Base-by-base conservation (phyloP, 352 stramenopile species). In the Lagenidium sp. region DNA sequence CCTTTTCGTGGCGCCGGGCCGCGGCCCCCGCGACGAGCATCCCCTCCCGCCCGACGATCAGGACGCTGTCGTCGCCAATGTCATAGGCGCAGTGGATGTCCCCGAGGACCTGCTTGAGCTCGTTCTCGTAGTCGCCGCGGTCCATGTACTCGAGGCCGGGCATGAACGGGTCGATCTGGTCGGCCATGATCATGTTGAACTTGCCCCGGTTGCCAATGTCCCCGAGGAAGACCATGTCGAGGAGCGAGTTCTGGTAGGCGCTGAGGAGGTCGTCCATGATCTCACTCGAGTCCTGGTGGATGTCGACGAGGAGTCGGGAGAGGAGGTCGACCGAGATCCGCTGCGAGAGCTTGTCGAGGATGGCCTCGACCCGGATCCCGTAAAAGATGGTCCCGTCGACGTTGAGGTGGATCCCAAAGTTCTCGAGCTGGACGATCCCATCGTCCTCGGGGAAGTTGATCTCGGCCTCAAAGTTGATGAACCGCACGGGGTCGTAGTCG, bases 401-500 rank as follows among this genome's bases (percentile, higher is more conserved):
- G 21, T 82, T 82, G 28, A 86, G 55, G 28, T 81, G 70, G 45
- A 81, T 83, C 3, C 94, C 94, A 66, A 98, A 98, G 36, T 91
- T 97, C 56, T 98, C 93, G 36, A 98, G 84, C 58, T 98, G 91
- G 7, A 96, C 83, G 28, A 98, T 87, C 25, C 90, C 88, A 25
- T 84, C 77, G 26, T 97, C 82, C 63, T 96, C 88, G 7, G 89
- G 79, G 50, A 96, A 97, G 34, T 97, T 79, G 50, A 98, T 98
- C 48, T 98, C 91, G 6, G 93, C 94, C 61, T 98, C 94, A 61
- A 98, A 98, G 62, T 98, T 98, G 38, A 98, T 97, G 59, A 97
- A 95, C 24, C 97, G 95, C 7, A 94, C 94, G n/a, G 95, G 82
- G 22, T 95, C 95, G 53, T 98, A 98, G 57, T 98, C 94, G 2